phyloP scores from a whole-genome alignment of 1,284 basidiomycete genomes.

The Xerocomus minutiporus region DNA sequence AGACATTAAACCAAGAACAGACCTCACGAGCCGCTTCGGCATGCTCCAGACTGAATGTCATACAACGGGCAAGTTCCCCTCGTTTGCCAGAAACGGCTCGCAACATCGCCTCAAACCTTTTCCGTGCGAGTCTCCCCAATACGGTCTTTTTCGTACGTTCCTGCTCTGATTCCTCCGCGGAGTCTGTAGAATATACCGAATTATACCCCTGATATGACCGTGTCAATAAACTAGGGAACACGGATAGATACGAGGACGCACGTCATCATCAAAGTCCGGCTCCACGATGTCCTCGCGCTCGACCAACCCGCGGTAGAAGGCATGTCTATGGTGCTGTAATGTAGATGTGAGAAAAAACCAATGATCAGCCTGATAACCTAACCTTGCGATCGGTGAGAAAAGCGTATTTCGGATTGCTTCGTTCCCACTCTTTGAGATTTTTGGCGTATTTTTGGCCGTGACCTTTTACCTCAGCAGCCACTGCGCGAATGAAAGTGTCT shows the following conservation, averaged over 20 bases:
- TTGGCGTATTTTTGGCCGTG: constrained; percentile 79
- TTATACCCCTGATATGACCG: constrained; percentile 68
- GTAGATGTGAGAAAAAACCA: constrained; percentile 11
- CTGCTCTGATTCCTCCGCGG: constrained; percentile 88
- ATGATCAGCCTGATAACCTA: constrained; percentile 28
- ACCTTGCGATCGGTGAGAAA: constrained; percentile 74
- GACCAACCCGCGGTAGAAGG: constrained; percentile 74
- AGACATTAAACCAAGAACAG: constrained; percentile 14
- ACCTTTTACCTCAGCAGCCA: constrained; percentile 79
- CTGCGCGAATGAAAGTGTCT: constrained; percentile 79
- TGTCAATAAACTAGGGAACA: constrained; percentile 3
- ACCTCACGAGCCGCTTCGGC: constrained; percentile 92
- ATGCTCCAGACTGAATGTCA: constrained; percentile 93
- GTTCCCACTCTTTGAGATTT: constrained; percentile 71
- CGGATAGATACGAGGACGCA: constrained; percentile 31
- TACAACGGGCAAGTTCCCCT: constrained; percentile 89
- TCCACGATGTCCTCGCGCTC: constrained; percentile 57
- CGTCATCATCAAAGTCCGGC: constrained; percentile 84
- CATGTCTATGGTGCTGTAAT: constrained; percentile 71
- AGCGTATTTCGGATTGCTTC: constrained; percentile 73
- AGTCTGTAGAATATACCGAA: constrained; percentile 91
- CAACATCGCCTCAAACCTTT: constrained; percentile 86
- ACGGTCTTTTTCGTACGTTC: constrained; percentile 70
- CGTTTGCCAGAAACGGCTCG: constrained; percentile 80
- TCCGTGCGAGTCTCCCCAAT: constrained; percentile 74